Base-by-base conservation (phyloP, 495 filamentous ascomycete genomes). In the Penicillium samsonianum region DNA sequence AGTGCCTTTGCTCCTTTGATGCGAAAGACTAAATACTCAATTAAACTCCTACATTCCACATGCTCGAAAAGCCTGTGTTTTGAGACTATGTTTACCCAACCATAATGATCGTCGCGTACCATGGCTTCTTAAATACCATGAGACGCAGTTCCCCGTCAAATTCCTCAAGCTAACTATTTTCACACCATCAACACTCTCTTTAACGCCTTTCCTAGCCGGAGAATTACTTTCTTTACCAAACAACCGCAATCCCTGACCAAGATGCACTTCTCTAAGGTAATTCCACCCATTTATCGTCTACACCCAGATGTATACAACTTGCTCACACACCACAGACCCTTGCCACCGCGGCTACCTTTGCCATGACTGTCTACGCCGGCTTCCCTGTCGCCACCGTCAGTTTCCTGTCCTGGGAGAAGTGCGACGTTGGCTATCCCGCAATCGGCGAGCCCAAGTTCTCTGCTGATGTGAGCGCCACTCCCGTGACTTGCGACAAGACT, bases 391-490 rank as follows among this genome's bases (percentile, higher is more conserved):
- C 57, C 25, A 67, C 55, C 50, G 5, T 69, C 38, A 57, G 65
- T 19, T 65, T 69, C 45, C 61, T 61, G 22, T 67, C 67, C 19
- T 69, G 64, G 64, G 64, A 67, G 45, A 14, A 31, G 14, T 69
- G 67, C 57, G 47, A 58, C 26, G 51, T 59, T 14, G 64, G 67
- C 37, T 20, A 19, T 16, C 59, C 59, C 3, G 61, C 54, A 9
- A 3, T 20, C 4, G 64, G 64, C 35, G 35, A 60, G 48, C 57
- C 67, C 35, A 65, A 61, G 57, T 59, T 50, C 50, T 47, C 50
- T 47, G 59, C 48, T 2, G 22, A 47, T 9, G 33, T 63, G 22
- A 57, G 47, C 12, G 54, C 57, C 2, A 69, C 64, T n/a, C 56
- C 64, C 2, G 25, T 52, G 19, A 65, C 67, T 20, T 69, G 67